phyloP scores from a whole-genome alignment of 352 stramenopile species.

The Phytophthora cactorum region DNA sequence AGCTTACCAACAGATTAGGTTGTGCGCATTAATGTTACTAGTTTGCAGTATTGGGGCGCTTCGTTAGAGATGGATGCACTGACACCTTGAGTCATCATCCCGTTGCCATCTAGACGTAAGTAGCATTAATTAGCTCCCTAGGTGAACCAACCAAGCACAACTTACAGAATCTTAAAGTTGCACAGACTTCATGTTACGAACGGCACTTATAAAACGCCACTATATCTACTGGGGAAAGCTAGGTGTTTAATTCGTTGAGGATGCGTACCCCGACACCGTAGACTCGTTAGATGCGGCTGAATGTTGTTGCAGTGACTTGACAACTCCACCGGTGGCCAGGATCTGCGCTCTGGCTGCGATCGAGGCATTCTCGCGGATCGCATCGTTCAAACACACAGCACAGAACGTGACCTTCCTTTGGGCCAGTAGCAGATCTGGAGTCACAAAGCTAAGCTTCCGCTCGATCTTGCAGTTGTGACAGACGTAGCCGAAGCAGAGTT shows the following conservation, averaged over 20 bases:
- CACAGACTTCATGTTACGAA: neutral
- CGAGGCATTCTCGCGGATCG: conserved; percentile 29
- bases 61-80: too few species aligned
- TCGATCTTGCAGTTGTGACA: conserved; percentile 43
- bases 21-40: neutral
- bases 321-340: conserved; percentile 9
- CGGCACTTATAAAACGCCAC: neutral
- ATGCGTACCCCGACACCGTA: conserved; percentile 27
- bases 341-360: conserved; percentile 34
- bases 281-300: conserved; percentile 17
- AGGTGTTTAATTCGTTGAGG: conserved; percentile 3
- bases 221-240: neutral
- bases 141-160: neutral
- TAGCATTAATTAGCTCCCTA: neutral
- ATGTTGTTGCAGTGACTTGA: conserved; percentile 12
- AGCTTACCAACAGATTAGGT: neutral
- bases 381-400: conserved; percentile 36
- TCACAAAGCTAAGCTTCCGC: conserved; percentile 47
- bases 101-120: too few species aligned
- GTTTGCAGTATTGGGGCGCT: too few species aligned
- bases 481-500: conserved; percentile 38
- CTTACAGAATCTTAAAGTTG: neutral
- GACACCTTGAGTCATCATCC: too few species aligned
- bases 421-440: conserved; percentile 27
- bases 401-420: conserved; percentile 45